Evolutionary conservation across 2,329 filamentous ascomycete genomes (phyloP), one percentile per base, ranked within the genome.

Genomic region (Cryphonectria nitschkei): DNA sequence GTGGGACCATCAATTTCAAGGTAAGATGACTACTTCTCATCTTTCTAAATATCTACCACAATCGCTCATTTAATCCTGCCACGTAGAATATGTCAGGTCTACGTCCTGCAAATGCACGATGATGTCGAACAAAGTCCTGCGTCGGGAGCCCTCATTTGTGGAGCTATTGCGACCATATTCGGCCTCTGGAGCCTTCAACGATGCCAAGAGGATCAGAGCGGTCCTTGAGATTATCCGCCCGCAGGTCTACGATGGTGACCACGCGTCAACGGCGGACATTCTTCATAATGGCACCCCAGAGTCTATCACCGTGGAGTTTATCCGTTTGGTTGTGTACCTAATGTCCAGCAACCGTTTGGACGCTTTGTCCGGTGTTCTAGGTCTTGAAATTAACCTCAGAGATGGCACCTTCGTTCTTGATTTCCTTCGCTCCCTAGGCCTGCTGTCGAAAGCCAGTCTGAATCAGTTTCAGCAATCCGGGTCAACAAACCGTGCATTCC

Each of bases 291-390:
- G 61, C 29, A 26, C 67, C 3, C 46, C 13, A 7, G 67, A 58
- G 2, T 60, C 67, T 14, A 1, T 65, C 3, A 19, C 50, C 19
- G 6, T 60, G 37, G 61, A 65, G 7, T n/a, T 69, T 0, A 19
- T 58, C 2, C 60, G 61, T 1, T 13, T 65, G 26, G 1, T 69
- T 1, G 56, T 69, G 2, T 69, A 69, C 7, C 37, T 69, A 2
- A 16, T 16, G 0, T 2, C 37, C 1, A 69, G 65, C 19, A 16
- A 60, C 6, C 43, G 64, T 61, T 1, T 16, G 1, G 0, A 19
- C 5, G 2, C 11, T 26, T 14, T 58, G 16, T 1, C 3, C 0
- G 0, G 1, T 0, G 13, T 65, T 29, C 26, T 22, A 1, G 61
- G 61, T 4, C 9, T 0, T 7, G 1, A 11, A 0, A 2, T 43